phyloP scores from a whole-genome alignment of 176 grass and related monocot species.

The Tillandsia fasciculata region DNA sequence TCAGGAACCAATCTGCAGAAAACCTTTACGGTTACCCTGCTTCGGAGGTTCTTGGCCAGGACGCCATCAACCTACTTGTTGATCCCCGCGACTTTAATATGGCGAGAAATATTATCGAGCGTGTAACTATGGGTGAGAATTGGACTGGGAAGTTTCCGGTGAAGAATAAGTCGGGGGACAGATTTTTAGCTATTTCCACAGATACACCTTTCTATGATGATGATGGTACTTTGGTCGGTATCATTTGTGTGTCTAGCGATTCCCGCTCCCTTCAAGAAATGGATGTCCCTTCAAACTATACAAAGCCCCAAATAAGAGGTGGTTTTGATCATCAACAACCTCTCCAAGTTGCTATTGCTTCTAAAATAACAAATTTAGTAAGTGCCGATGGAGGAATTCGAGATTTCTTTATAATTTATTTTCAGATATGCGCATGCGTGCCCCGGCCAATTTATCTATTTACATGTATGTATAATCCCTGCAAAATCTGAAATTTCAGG shows the following conservation, averaged over 20 bases:
- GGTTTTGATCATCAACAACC: slow-evolving; percentile 48
- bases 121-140: slow-evolving; percentile 56
- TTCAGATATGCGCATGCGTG: slow-evolving; percentile 3
- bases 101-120: slow-evolving; percentile 49
- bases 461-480: too few relatives aligned
- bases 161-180: slow-evolving; percentile 57
- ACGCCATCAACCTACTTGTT: slow-evolving; percentile 61
- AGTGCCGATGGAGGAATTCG: slow-evolving; percentile 22
- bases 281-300: slow-evolving; percentile 35
- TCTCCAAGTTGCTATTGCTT: slow-evolving; percentile 65
- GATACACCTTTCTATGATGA: slow-evolving; percentile 92
- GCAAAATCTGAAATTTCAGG: neutral
- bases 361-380: slow-evolving; percentile 87
- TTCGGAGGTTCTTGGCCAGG: slow-evolving; percentile 72
- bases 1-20: slow-evolving; percentile 84
- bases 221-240: slow-evolving; percentile 67
- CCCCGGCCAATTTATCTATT: too few relatives aligned
- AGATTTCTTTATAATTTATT: slow-evolving; percentile 16
- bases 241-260: slow-evolving; percentile 86
- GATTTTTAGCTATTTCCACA: slow-evolving; percentile 63
- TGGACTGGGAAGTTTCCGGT: slow-evolving; percentile 89
- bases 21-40: slow-evolving; percentile 71
- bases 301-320: slow-evolving; percentile 35
- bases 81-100: slow-evolving; percentile 37
- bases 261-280: slow-evolving; percentile 45